Base-by-base conservation (phyloP, 331 rosid species). In the Pyrus hybrid region DNA sequence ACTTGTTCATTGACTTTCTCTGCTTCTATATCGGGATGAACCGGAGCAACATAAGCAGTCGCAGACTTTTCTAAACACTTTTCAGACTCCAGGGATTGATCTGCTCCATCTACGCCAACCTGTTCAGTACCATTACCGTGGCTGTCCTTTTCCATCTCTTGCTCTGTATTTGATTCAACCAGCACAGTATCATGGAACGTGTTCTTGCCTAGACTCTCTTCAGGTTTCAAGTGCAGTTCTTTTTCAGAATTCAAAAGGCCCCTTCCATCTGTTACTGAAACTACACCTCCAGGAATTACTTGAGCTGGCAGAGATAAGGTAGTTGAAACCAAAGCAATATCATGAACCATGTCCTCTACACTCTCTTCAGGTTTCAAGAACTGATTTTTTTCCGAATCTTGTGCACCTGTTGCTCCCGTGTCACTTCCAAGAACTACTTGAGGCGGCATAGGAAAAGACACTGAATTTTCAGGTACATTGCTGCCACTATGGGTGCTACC, bases 101-200 rank as follows among this genome's bases (percentile, higher is more conserved):
- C 78, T 7, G 60, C 54, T 70, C 63, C 72, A 70, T 51, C 63
- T 7, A 67, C 43, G 21, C 65, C 76, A 74, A 49, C 74, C 14
- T 74, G 76, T 29, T 30, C 70, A 58, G 60, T 22, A 77, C 64
- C 77, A 37, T 22, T 78, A 74, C 25, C 45, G 49, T 80, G 60
- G 67, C 47, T 61, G 43, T 81, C 86, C 75, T 69, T 70, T 64
- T 77, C 86, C 86, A 79, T 71, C 33, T 57, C 75, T 76, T 85
- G 83, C 57, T 84, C 79, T 4, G 77, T 77, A 63, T 76, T 88
- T 65, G 86, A 81, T 65, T 75, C 74, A 79, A 69, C 74, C 37
- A 74, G 78, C 37, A 77, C 22, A 74, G 61, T 58, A 64, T 65
- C 80, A 12, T 58, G 13, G 53, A 51, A 29, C 37, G 2, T n/a